Evolutionary conservation across 768 basidiomycete species (phyloP).

Genomic region (Tylopilus subfusipes): DNA sequence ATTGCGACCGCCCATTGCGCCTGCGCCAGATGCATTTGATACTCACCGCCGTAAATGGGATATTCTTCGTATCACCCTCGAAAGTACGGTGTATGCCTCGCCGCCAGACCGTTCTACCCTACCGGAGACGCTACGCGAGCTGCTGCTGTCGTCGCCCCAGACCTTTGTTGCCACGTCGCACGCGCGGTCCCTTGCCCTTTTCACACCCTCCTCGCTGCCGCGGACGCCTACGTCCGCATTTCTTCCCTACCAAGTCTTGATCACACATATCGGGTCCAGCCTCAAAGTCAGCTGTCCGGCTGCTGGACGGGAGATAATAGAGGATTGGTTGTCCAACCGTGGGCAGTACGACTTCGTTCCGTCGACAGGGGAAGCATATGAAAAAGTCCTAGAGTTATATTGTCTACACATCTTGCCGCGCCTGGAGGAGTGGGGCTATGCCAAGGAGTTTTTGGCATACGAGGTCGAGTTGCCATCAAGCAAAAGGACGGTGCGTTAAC

Average conservation of each 20-base stretch:
- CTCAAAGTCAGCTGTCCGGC: constrained; percentile 62
- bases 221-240: constrained; percentile 47
- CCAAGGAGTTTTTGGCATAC: constrained; percentile 68
- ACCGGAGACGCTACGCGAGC: constrained; percentile 50
- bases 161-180: constrained; percentile 54
- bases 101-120: constrained; percentile 40
- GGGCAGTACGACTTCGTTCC: constrained; percentile 34
- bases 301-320: constrained; percentile 61
- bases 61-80: constrained; percentile 78
- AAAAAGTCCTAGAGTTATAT: constrained; percentile 74
- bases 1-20: constrained; percentile 35
- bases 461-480: constrained; percentile 58
- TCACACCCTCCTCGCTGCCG: constrained; percentile 48
- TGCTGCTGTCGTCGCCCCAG: constrained; percentile 56
- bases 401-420: constrained; percentile 69
- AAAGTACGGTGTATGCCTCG: constrained; percentile 66
- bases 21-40: constrained; percentile 39
- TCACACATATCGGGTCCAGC: constrained; percentile 67
- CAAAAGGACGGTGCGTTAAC: constrained; percentile 48
- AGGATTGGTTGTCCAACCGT: constrained; percentile 73
- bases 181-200: constrained; percentile 62
- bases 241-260: constrained; percentile 66
- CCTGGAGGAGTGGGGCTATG: constrained; percentile 77
- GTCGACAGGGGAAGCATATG: constrained; percentile 54
- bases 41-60: constrained; percentile 78